Conservation (phyloP, 2,329 filamentous ascomycete genomes). For the Tolypocladium amazonense region DNA sequence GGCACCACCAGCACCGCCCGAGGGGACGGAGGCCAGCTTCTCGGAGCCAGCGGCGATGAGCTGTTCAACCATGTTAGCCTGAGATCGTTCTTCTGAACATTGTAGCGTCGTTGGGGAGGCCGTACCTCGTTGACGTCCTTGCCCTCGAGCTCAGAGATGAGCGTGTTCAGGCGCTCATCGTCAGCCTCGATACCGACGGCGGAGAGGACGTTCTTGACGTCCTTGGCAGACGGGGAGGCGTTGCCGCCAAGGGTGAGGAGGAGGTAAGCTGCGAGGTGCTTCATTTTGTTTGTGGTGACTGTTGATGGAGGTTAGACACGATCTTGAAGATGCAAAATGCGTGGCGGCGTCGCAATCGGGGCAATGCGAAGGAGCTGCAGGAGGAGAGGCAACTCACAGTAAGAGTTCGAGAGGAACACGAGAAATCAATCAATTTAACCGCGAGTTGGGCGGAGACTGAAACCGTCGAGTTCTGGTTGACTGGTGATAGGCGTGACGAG, state of each 20-base stretch:
- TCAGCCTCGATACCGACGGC: conserved; percentile 95
- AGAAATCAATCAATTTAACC: conserved; percentile 99
- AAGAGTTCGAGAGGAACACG: conserved; percentile 51
- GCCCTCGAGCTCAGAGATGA: conserved; percentile 84
- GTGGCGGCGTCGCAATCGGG: background rate
- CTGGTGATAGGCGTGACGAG: conserved; percentile 12
- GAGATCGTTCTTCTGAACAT: background rate
- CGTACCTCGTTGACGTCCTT: conserved; percentile 89
- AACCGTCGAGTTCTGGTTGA: conserved; percentile 72
- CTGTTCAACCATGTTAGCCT: conserved; percentile 34
- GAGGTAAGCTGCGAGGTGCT: conserved; percentile 99
- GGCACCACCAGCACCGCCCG: conserved; percentile 72
- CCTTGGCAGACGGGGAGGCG: conserved; percentile 70
- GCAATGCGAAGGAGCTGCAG: background rate
- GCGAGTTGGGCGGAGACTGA: conserved; percentile 97
- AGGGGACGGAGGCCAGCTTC: conserved; percentile 97
- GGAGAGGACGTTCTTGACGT: conserved; percentile 82
- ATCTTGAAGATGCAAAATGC: conserved; percentile 8
- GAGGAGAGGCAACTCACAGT: conserved; percentile 21
- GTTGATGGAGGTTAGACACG: conserved; percentile 10
- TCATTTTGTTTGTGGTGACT: conserved; percentile 65
- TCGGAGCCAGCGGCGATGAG: conserved; percentile 79
- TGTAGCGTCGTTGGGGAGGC: background rate
- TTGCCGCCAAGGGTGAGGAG: conserved; percentile 93
- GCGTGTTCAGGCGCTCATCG: conserved; percentile 70